A percentile compares a stretch with the other conserved stretches of the same genome.
Evolutionary conservation across 331 rosid genomes (phyloP).

Genomic region (Phaseolus coccineus): DNA sequence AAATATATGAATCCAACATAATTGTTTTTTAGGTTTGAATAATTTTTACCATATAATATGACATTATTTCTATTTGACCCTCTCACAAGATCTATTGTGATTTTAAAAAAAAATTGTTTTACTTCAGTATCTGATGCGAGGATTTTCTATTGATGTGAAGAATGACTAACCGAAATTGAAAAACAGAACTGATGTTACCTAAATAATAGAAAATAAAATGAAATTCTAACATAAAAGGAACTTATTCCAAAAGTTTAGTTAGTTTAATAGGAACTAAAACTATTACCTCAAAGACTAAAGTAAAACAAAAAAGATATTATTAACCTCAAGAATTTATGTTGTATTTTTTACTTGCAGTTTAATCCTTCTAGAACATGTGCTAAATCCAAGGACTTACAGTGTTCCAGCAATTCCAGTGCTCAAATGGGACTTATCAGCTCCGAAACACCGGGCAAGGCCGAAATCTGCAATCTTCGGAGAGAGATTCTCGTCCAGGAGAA

Average conservation of each 20-base stretch:
- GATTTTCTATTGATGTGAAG: neutral
- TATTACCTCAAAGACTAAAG: no score
- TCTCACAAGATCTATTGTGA: neutral
- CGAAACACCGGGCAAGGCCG: slow-evolving; percentile 84
- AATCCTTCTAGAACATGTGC: neutral
- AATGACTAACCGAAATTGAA: neutral
- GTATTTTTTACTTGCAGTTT: no score
- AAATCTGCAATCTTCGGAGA: slow-evolving; percentile 87
- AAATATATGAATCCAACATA: neutral
- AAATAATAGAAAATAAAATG: neutral
- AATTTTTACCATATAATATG: neutral
- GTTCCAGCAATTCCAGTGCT: slow-evolving; percentile 98
- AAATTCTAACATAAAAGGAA: neutral
- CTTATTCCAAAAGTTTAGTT: no score
- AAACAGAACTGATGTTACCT: neutral
- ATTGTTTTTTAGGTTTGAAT: neutral
- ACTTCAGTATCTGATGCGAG: neutral
- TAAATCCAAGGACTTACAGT: slow-evolving; percentile 61
- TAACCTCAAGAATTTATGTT: no score
- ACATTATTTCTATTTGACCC: neutral
- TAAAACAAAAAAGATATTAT: no score
- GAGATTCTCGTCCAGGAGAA: slow-evolving; percentile 83
- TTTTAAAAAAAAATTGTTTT: neutral
- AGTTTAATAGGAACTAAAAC: no score
- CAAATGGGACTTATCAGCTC: slow-evolving; percentile 74